Evolutionary conservation across 2,329 filamentous ascomycete genomes (phyloP), one percentile per base, ranked within the genome.

Genomic region (Nigrograna mackinnonii): DNA sequence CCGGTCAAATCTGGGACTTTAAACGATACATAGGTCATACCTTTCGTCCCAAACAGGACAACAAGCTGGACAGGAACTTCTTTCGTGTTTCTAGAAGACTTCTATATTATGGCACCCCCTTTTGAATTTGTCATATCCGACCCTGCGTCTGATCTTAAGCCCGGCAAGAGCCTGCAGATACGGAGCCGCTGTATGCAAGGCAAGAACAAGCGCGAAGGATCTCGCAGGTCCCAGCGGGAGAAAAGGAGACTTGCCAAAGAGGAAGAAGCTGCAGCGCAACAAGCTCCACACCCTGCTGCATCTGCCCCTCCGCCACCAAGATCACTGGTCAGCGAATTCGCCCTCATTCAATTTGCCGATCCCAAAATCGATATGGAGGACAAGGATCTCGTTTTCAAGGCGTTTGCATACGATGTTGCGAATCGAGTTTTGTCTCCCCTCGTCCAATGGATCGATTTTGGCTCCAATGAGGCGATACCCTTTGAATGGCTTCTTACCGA

Each of bases 101-200:
- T n/a, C 24, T 28, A 9, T n/a, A 28, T n/a, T 28, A 28, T n/a
- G n/a, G 24, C 24, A 9, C 9, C 24, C 24, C n/a, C 24, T 9
- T 28, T 28, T n/a, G 24, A 28, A 28, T 28, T 28, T 28, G 24
- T 28, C n/a, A 9, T n/a, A 28, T 28, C n/a, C n/a, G 24, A 28
- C n/a, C 24, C 24, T n/a, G 24, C n/a, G n/a, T 28, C 24, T 9
- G n/a, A 28, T n/a, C 24, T n/a, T n/a, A 28, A 28, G n/a, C 24
- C 24, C 24, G 24, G 24, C n/a, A 28, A 28, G n/a, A 28, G 9
- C n/a, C 24, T 28, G n/a, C 24, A 28, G 24, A 50, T 55, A 7
- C 52, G 52, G 19, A 50, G 52, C 31, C 44, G 41, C 11, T 52
- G 52, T 24, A 50, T 55, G 52, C 47, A 47, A 17, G 52, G 52